Evolutionary conservation across 208 protist species (phyloP), one percentile per base, ranked within the genome.

Genomic region (Trypanosoma platydactyli): DNA sequence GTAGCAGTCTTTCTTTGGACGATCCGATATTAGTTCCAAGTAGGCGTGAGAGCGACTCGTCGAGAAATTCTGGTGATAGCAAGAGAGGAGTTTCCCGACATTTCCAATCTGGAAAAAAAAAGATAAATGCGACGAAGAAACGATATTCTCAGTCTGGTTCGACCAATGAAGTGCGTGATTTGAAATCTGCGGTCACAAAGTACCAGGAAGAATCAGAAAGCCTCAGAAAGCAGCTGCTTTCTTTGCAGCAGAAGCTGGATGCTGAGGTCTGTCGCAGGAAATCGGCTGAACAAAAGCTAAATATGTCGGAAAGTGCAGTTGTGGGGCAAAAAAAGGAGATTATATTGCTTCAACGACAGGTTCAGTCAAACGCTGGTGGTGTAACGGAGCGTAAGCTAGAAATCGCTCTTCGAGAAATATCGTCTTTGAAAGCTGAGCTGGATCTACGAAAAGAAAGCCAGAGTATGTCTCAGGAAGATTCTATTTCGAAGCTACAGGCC

Each of bases 311-410:
- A 49, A 72, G 24, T 12, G 75, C 53, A 16, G 45, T 81, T 56
- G 68, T 67, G n/a, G 52, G 65, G 25, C 75, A 79, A 53, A 65
- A 69, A 54, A 81, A 77, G 52, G 80, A 85, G 55, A 77, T 85
- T 40, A 3, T 81, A 42, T 40, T 81, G 16, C 64, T 85, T 25
- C 70, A 77, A n/a, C 45, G 71, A 4, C 56, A 77, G 53, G 22
- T 77, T 24, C 62, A 78, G 25, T 55, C 52, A 53, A 49, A 30
- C 38, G 22, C 1, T 35, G 22, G 20, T 35, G 57, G 41, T 3
- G 56, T 30, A 38, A 66, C 11, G 20, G 57, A 54, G 33, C 56
- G 27, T 24, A 51, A 27, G 13, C 22, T 61, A 4, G 66, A 70
- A 42, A 46, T 2, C 22, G 42, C 56, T 38, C 55, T 58, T 53